phyloP scores from a whole-genome alignment of 208 protist genomes.

The Eutreptiella sp. region DNA sequence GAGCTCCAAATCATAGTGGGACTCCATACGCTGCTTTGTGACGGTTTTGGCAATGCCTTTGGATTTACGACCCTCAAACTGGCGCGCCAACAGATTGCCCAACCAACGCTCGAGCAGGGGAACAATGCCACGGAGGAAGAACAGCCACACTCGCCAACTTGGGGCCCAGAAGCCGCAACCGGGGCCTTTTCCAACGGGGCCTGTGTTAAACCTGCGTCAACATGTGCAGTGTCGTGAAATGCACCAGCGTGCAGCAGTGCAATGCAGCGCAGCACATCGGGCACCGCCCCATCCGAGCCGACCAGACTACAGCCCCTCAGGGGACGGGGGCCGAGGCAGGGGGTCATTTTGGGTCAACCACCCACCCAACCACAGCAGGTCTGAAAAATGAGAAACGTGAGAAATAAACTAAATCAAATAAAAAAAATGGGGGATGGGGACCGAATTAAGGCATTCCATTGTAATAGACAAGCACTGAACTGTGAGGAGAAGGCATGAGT shows the following conservation, averaged over 20 bases:
- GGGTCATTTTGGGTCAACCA: too few species aligned
- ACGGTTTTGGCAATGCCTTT: constrained; percentile 97
- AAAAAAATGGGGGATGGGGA: too few species aligned
- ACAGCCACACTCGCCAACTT: constrained; percentile 99
- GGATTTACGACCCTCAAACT: constrained; percentile 97
- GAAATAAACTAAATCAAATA: too few species aligned
- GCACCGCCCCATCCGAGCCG: too few species aligned
- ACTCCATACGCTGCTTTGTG: constrained; percentile 99
- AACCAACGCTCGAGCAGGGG: constrained; percentile 99
- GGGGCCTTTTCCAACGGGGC: constrained; percentile 96
- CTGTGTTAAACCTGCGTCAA: constrained; percentile 97
- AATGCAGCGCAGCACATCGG: background rate
- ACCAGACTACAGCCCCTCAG: too few species aligned
- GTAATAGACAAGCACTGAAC: too few species aligned
- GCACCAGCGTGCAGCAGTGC: background rate
- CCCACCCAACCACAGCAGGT: too few species aligned
- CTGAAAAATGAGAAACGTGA: too few species aligned
- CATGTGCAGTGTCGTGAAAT: background rate
- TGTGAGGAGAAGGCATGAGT: too few species aligned
- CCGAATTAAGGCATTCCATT: too few species aligned
- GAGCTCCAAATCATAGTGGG: constrained; percentile 99
- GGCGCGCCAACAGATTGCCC: constrained; percentile 96
- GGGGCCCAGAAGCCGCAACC: constrained; percentile 99
- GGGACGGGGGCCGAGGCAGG: too few species aligned
- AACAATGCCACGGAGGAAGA: constrained; percentile 99